phyloP scores from a whole-genome alignment of 768 basidiomycete genomes.

The Russula foetens region DNA sequence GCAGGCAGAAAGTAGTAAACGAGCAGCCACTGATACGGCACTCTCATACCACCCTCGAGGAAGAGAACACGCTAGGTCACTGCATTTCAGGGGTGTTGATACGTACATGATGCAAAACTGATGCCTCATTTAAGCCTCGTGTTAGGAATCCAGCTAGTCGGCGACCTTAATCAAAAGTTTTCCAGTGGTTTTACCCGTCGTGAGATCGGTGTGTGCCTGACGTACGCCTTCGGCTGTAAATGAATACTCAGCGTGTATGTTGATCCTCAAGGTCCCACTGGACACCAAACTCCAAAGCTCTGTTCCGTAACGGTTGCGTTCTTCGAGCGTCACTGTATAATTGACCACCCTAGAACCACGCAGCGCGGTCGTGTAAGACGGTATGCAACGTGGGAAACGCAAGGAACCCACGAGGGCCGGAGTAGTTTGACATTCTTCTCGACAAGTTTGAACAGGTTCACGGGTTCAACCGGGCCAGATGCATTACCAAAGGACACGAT shows the following conservation, averaged over 20 bases:
- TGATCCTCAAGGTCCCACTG: conserved; percentile 53
- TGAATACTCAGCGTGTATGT: conserved; percentile 68
- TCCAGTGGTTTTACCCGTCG: conserved; percentile 69
- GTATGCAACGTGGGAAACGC: not conserved
- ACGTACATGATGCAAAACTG: conserved; percentile 36
- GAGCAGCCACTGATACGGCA: not conserved
- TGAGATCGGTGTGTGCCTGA: conserved; percentile 72
- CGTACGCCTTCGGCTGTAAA: conserved; percentile 76
- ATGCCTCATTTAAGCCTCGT: conserved; percentile 39
- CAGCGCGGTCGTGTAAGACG: not conserved
- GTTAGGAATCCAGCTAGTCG: conserved; percentile 23
- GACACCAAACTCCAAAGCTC: conserved; percentile 57
- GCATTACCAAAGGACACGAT: conserved; percentile 90
- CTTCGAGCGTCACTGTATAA: conserved; percentile 68
- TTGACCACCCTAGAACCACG: conserved; percentile 47
- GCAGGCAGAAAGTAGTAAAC: not conserved
- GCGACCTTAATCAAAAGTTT: conserved; percentile 76
- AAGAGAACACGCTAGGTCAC: not conserved
- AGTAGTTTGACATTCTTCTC: conserved; percentile 77
- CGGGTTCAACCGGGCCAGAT: conserved; percentile 73
- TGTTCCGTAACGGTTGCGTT: conserved; percentile 55
- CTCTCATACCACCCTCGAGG: conserved; percentile 13
- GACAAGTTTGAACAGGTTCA: conserved; percentile 62
- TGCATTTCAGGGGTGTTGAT: conserved; percentile 21
- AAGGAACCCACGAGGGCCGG: conserved; percentile 57